Conservation (phyloP, 305 asterid genomes). For the Andrographis paniculata region DNA sequence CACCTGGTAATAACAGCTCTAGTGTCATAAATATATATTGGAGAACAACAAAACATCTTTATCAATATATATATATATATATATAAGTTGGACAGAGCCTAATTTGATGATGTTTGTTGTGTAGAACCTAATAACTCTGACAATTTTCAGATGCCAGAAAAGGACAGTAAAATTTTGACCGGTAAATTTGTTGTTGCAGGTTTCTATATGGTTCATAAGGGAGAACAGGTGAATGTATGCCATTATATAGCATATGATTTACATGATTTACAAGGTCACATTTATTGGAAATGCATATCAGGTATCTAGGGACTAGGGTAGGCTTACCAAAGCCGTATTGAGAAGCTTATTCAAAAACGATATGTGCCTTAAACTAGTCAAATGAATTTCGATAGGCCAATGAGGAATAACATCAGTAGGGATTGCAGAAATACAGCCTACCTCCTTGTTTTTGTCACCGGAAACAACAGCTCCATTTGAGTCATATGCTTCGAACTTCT, state of each 20-base stretch:
- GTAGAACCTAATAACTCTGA: too few relatives aligned
- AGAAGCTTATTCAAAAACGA: too few relatives aligned
- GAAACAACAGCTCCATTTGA: conserved; percentile 66
- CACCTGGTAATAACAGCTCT: conserved; percentile 28
- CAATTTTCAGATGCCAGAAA: too few relatives aligned
- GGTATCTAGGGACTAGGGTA: too few relatives aligned
- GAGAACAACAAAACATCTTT: conserved; percentile 2
- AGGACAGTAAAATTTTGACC: too few relatives aligned
- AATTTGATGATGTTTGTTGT: background rate
- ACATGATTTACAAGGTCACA: too few relatives aligned
- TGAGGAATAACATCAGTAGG: conserved; percentile 8
- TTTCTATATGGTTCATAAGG: too few relatives aligned
- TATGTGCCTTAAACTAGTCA: background rate
- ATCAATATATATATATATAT: background rate
- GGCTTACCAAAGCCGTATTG: too few relatives aligned
- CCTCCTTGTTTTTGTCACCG: conserved; percentile 92
- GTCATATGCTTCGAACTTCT: conserved; percentile 91
- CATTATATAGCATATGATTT: too few relatives aligned
- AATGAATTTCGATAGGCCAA: conserved; percentile 1
- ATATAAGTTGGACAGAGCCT: background rate
- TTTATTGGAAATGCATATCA: too few relatives aligned
- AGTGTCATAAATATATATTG: conserved; percentile 6
- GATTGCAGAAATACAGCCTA: conserved; percentile 21
- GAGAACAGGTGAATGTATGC: too few relatives aligned
- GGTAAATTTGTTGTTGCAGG: too few relatives aligned